phyloP scores from a whole-genome alignment of 257 asterid species.

The Oldenlandia corymbosa region DNA sequence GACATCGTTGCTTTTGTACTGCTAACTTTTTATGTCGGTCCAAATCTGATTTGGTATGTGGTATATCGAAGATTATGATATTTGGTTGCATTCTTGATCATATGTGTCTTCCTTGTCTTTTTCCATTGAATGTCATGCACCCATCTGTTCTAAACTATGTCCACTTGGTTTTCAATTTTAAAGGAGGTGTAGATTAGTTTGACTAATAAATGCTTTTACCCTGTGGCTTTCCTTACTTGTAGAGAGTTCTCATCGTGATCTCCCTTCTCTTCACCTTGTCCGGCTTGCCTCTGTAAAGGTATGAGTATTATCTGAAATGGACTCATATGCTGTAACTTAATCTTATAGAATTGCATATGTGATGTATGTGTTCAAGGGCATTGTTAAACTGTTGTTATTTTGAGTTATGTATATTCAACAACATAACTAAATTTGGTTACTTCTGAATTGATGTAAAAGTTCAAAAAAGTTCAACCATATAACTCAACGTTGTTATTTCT shows the following conservation, averaged over 20 bases:
- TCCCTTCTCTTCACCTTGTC: constrained; percentile 72
- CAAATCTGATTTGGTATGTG: too few species aligned
- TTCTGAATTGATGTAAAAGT: too few species aligned
- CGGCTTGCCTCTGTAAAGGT: constrained; percentile 84
- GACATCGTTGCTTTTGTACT: background rate
- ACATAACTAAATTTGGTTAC: too few species aligned
- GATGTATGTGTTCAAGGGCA: background rate
- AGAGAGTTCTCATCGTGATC: constrained; percentile 98
- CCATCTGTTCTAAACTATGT: background rate
- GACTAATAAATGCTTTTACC: background rate
- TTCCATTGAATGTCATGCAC: background rate
- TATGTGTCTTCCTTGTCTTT: background rate
- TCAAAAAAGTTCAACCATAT: too few species aligned
- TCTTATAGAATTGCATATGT: background rate
- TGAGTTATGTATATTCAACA: too few species aligned
- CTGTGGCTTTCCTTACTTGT: constrained; percentile 25
- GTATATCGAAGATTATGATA: too few species aligned
- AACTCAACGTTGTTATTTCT: too few species aligned
- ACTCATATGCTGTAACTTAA: background rate
- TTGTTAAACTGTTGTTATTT: background rate
- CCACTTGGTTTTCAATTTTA: background rate
- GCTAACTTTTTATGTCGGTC: too few species aligned
- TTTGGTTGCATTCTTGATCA: too few species aligned
- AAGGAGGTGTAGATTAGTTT: background rate
- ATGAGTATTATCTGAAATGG: background rate